A percentile compares a stretch with the other conserved stretches of the same genome.
Evolutionary conservation across 2,329 filamentous ascomycete species (phyloP).

Genomic region (Cylindrodendrum hubeiense): DNA sequence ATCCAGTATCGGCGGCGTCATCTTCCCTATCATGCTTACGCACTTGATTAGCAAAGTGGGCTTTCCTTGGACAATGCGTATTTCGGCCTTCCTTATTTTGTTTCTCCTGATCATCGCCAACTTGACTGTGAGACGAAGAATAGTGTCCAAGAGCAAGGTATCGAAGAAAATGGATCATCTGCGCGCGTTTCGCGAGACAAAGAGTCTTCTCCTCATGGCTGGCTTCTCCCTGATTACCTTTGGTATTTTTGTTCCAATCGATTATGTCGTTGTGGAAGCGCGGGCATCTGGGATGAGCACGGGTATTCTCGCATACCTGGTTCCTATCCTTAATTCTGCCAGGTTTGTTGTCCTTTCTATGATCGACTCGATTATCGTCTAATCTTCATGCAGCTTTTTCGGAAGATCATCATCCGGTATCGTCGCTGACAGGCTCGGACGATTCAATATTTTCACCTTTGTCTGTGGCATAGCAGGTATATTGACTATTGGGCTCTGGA

Average conservation of each 20-base stretch:
- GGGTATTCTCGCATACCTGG: constrained; percentile 48
- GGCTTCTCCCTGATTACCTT: constrained; percentile 51
- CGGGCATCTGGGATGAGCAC: constrained; percentile 43
- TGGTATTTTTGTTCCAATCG: constrained; percentile 53
- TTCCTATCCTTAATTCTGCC: constrained; percentile 55
- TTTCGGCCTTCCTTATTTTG: constrained; percentile 53
- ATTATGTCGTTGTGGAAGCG: constrained; percentile 51
- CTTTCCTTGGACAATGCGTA: constrained; percentile 56
- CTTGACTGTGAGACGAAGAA: constrained; percentile 43
- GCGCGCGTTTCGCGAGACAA: constrained; percentile 47
- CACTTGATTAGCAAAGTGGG: constrained; percentile 51
- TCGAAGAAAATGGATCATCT: constrained; percentile 46
- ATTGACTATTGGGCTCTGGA: constrained; percentile 57
- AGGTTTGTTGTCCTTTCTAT: not conserved
- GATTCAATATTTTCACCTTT: constrained; percentile 58
- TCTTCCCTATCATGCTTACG: constrained; percentile 57
- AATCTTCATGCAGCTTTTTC: constrained; percentile 44
- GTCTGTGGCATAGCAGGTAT: constrained; percentile 57
- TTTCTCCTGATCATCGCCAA: constrained; percentile 48
- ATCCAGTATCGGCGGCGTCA: constrained; percentile 53
- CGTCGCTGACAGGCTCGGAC: constrained; percentile 51
- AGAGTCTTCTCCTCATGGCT: constrained; percentile 44
- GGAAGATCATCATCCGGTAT: constrained; percentile 51
- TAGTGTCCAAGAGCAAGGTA: constrained; percentile 40
- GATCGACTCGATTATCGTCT: not conserved